Conservation (phyloP, 2,329 filamentous ascomycete genomes). For the Fusarium sp. region DNA sequence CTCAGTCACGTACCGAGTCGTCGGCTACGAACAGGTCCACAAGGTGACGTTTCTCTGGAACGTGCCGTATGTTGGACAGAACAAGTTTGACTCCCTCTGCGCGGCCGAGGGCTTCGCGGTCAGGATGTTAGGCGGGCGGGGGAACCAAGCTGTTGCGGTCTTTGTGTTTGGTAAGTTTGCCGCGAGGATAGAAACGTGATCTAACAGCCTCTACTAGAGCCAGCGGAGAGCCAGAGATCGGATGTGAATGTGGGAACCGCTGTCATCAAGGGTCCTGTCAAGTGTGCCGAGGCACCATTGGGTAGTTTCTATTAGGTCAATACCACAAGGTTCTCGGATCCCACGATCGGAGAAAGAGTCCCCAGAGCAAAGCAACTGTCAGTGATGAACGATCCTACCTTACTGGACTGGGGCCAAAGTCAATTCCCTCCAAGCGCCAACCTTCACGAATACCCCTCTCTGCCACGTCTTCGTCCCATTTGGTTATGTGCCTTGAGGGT, state of each 20-base stretch:
- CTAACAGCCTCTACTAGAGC: slow-evolving; percentile 3
- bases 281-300: neutral
- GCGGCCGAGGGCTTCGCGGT: slow-evolving; percentile 2
- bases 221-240: neutral
- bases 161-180: slow-evolving; percentile 24
- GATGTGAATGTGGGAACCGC: slow-evolving; percentile 7
- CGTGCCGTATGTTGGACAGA: slow-evolving; percentile 10
- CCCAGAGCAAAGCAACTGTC: neutral
- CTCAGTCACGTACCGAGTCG: slow-evolving; percentile 10
- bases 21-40: neutral
- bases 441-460: neutral
- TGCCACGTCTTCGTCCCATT: too few species aligned
- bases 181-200: neutral
- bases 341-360: neutral
- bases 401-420: neutral
- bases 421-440: neutral
- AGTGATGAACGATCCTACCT: neutral
- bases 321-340: neutral
- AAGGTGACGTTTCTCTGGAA: slow-evolving; percentile 15
- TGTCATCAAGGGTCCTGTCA: neutral
- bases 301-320: neutral
- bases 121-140: slow-evolving; percentile 3
- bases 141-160: slow-evolving; percentile 18
- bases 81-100: slow-evolving; percentile 6
- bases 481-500: neutral